Percentiles rank a stretch among this genome's conserved stretches.
phyloP scores from a whole-genome alignment of 192 early-diverging fungal species.

The Funneliformis mosseae region DNA sequence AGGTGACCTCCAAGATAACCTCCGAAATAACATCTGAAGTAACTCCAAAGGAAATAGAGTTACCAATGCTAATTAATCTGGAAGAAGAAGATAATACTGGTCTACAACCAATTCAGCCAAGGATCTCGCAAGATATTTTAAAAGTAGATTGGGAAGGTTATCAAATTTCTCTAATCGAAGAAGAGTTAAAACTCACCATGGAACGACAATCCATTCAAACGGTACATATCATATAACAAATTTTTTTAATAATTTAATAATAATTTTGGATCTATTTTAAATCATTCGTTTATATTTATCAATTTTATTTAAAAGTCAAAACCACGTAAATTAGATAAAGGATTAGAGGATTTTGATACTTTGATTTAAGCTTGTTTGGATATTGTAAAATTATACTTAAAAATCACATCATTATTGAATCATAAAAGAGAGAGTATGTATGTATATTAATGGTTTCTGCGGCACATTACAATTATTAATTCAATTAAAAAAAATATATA shows the following conservation, averaged over 20 bases:
- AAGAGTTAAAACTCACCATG: neutral
- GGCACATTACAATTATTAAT: too few species aligned
- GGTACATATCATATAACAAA: neutral
- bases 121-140: neutral
- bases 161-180: neutral
- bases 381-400: neutral
- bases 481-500: too few species aligned
- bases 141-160: neutral
- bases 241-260: neutral
- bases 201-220: neutral
- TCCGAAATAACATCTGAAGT: too few species aligned
- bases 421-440: too few species aligned
- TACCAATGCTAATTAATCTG: neutral
- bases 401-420: too few species aligned
- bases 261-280: neutral
- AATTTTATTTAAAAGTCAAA: neutral
- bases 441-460: too few species aligned
- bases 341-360: neutral
- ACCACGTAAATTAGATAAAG: neutral
- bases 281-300: neutral
- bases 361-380: slow-evolving; percentile 15
- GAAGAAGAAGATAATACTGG: neutral
- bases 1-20: neutral
- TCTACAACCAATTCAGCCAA: neutral
- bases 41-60: neutral